Base-by-base conservation (phyloP, 2,329 filamentous ascomycete species). In the Calonectria pauciramosa region DNA sequence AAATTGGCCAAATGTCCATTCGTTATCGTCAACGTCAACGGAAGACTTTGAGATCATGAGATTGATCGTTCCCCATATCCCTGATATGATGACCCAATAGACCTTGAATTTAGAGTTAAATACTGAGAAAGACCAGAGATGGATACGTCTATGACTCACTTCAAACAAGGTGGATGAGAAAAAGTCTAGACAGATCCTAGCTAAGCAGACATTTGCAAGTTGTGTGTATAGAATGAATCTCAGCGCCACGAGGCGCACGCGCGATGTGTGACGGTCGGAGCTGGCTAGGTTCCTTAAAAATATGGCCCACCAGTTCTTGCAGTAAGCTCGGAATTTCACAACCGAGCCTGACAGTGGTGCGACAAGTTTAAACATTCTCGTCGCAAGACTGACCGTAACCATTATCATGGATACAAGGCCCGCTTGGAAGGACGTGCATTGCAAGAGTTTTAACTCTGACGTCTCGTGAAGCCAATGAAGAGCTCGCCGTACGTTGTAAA, bases 1-100 rank as follows among this genome's bases (percentile, higher is more conserved):
- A 11, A 52, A 63, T 20, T 75, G 73, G 0, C 73, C 71, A 47
- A 73, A 73, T 7, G 73, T 26, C 73, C 73, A 75, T 1, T 28
- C 59, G 14, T 44, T 52, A 23, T 72, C 70, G 2, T 75, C n/a
- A 3, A 54, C 16, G 20, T 16, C 14, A 14, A 3, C 52, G 1
- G 34, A 38, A 4, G n/a, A 52, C 30, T 44, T 63, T 30, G 64
- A 41, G 8, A 41, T 23, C 2, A 69, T 67, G 2, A 65, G 23
- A n/a, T n/a, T 26, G 14, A 69, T 38, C 10, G 60, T 70, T 4
- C 47, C 54, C 54, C 41, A 74, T 41, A 6, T 66, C n/a, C 23
- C 32, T 2, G 56, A 67, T 13, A 49, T 38, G 4, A n/a, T n/a
- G 16, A 44, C 36, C 32, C 30, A 65, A 30, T n/a, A 74, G 10